Evolutionary conservation across 495 filamentous ascomycete genomes (phyloP).

Genomic region (Podospora bellae-mahoneyi): DNA sequence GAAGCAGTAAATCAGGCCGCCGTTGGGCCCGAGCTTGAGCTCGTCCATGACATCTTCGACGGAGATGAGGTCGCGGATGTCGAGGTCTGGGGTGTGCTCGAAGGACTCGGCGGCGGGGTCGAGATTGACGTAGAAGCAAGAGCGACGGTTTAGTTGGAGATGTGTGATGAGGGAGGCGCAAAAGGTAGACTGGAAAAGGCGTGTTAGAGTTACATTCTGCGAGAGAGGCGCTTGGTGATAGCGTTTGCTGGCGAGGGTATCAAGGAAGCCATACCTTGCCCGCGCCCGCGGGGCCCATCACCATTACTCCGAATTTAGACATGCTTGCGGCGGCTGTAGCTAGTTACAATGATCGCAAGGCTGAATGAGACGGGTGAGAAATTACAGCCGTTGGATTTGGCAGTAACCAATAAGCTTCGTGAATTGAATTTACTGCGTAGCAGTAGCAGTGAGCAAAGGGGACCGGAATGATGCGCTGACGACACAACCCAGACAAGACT

Average conservation of each 20-base stretch:
- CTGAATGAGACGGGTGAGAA: neutral
- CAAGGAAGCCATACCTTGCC: conserved; percentile 60
- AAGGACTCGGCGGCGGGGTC: conserved; percentile 95
- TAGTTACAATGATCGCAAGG: neutral
- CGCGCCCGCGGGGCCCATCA: conserved; percentile 88
- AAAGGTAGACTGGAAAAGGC: conserved; percentile 72
- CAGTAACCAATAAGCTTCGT: neutral
- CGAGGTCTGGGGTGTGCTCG: conserved; percentile 85
- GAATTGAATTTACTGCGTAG: neutral
- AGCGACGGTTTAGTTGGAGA: conserved; percentile 80
- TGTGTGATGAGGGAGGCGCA: conserved; percentile 91
- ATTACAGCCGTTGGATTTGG: neutral
- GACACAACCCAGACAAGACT: neutral
- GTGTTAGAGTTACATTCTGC: conserved; percentile 2
- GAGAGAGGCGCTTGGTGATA: neutral
- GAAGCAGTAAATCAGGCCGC: conserved; percentile 96
- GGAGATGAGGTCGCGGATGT: conserved; percentile 94
- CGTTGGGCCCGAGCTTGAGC: conserved; percentile 88
- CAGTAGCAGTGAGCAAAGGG: neutral
- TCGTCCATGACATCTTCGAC: conserved; percentile 99
- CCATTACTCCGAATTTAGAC: conserved; percentile 92
- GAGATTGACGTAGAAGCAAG: conserved; percentile 92
- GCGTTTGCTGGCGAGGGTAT: neutral
- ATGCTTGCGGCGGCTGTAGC: conserved; percentile 44
- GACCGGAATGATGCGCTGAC: neutral